These are phyloP conservation scores for Elsinoe necatrix DNA, from an alignment of 2,329 filamentous ascomycete species.

Conservation along the genomic window DNA sequence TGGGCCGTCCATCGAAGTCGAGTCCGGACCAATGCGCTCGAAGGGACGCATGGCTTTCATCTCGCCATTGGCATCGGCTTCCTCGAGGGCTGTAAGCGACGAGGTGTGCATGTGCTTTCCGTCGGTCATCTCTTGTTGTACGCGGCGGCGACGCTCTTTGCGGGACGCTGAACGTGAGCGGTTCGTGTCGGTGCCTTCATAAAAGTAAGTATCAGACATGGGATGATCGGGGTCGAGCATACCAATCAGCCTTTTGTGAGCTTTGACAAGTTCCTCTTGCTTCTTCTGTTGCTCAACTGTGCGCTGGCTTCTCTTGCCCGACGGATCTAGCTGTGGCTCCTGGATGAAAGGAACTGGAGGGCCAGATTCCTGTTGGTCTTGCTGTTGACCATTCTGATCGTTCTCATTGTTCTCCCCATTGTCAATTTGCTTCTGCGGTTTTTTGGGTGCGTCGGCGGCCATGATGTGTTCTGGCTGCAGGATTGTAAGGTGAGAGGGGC, in stretches of 20 bases:
- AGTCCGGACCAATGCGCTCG: conserved; percentile 48
- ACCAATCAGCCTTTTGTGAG: background rate
- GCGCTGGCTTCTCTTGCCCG: conserved; percentile 25
- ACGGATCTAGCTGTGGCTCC: conserved; percentile 15
- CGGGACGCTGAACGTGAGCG: conserved; percentile 41
- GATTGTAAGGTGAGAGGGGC: background rate
- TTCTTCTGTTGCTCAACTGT: conserved; percentile 41
- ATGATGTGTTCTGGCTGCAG: background rate
- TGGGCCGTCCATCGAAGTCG: conserved; percentile 48
- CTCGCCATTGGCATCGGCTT: conserved; percentile 44
- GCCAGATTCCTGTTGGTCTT: conserved; percentile 12
- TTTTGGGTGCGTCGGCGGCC: conserved; percentile 11
- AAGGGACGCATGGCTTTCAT: conserved; percentile 43
- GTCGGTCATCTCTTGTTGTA: conserved; percentile 37
- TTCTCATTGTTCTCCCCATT: background rate
- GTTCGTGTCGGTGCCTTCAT: conserved; percentile 32
- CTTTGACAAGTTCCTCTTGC: conserved; percentile 30
- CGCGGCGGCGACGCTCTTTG: conserved; percentile 39
- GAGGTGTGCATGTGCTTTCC: conserved; percentile 46
- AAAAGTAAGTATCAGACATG: background rate
- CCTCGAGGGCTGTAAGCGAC: conserved; percentile 42
- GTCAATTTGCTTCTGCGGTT: conserved; percentile 12
- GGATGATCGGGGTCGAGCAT: background rate
- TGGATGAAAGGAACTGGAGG: conserved; percentile 15
- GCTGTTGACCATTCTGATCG: conserved; percentile 3